Base-by-base conservation (phyloP, 306 rosid species). In the Cicer pinnatifidum region DNA sequence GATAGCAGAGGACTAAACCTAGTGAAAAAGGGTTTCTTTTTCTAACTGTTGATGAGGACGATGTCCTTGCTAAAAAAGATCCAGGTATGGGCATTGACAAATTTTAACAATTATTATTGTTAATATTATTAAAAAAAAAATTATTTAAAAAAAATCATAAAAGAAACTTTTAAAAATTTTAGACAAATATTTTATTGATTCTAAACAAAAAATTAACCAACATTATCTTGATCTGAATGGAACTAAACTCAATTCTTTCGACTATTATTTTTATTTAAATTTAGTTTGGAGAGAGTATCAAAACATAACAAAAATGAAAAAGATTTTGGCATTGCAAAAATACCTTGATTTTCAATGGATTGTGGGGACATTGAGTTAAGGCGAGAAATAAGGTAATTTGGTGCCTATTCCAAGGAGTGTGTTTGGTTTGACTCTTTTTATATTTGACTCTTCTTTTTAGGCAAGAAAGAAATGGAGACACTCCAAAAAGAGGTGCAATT, bases 301-400 rank as follows among this genome's bases (percentile, higher is more conserved):
- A 28, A 28, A 28, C 7, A 47, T 7, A 12, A 47, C 3, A 12
- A 47, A 47, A 47, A 11, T 47, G 9, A 13, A 51, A 52, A 52
- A 52, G 9, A 23, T 33, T 58, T 58, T 11, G 40, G 11, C 40
- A 33, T 5, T 6, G 9, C 65, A 6, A 58, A 59, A 9, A 59
- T 59, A 78, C 12, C 77, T 67, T 19, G 50, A 16, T 86, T 86
- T 84, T 83, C 83, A 88, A 84, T 78, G 51, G 69, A 16, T 5
- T 82, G 81, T 71, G 84, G 93, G 90, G 87, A 59, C 92, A 62
- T 53, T 79, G 57, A 62, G 64, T 84, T 59, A 75, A 85, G 95
- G 56, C 78, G 82, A 80, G 71, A 82, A 47, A 64, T 72, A 45
- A 60, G 89, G 82, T 51, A 67, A 77, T 60, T 66, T 66, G 82